A percentile compares a stretch with the other conserved stretches of the same genome.
Conservation (phyloP, 2,329 filamentous ascomycete species). For the Diaporthe sp. region DNA sequence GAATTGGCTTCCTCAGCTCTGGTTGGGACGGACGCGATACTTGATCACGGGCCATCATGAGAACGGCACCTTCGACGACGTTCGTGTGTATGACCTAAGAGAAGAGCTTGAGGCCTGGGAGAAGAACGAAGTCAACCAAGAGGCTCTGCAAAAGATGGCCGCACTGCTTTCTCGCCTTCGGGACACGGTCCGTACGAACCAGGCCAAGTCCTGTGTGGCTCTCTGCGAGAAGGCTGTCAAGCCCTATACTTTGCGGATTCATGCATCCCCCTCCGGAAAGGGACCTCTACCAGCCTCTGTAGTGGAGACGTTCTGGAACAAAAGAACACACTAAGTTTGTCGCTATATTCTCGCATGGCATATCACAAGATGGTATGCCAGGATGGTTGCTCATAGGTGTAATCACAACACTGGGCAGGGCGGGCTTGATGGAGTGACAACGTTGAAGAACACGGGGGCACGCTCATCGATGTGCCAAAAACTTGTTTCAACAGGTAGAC, state of each 20-base stretch:
- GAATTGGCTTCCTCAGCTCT: constrained; percentile 45
- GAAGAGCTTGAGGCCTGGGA: constrained; percentile 41
- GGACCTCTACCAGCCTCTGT: neutral
- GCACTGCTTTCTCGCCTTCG: constrained; percentile 11
- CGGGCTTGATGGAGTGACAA: neutral
- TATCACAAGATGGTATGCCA: rapidly evolving
- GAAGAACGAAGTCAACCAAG: neutral
- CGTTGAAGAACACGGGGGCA: neutral
- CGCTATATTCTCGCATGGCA: neutral
- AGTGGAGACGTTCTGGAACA: constrained; percentile 1
- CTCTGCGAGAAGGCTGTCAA: neutral
- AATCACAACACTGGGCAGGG: neutral
- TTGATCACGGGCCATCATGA: constrained; percentile 45
- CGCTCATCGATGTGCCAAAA: neutral
- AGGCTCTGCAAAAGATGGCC: constrained; percentile 1
- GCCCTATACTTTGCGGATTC: neutral
- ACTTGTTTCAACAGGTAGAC: neutral
- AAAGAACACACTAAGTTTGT: neutral
- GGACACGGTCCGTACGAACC: neutral
- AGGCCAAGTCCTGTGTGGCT: constrained; percentile 7
- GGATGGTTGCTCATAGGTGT: neutral
- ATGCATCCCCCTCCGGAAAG: neutral
- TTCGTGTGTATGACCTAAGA: constrained; percentile 17
- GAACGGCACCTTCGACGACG: constrained; percentile 41
- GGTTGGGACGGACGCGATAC: constrained; percentile 49